Evolutionary conservation across 345 rosid genomes (phyloP).

Genomic region (Cochlearia excelsa): DNA sequence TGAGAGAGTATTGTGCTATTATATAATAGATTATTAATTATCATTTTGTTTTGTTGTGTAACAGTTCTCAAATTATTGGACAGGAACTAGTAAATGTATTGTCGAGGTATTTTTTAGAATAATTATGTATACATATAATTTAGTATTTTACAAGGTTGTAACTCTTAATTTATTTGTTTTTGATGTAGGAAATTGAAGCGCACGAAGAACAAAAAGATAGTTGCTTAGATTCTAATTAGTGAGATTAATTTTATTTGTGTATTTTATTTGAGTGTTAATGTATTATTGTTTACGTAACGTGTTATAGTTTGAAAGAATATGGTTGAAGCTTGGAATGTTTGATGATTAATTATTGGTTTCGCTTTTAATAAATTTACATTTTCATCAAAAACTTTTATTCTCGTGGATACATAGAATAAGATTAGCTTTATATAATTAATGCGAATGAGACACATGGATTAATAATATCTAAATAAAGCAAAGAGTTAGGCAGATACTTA

Average conservation of each 20-base stretch:
- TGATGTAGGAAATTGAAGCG: conserved; percentile 19
- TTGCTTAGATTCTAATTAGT: conserved; percentile 23
- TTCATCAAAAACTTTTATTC: conserved; percentile 2
- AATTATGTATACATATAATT: not conserved
- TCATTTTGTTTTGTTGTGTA: not conserved
- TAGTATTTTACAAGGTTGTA: not conserved
- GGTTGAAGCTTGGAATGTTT: conserved; percentile 25
- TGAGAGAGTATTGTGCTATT: too few species aligned
- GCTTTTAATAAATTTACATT: not conserved
- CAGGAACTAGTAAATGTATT: conserved; percentile 25
- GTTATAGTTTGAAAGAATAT: conserved; percentile 26
- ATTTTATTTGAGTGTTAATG: conserved; percentile 16
- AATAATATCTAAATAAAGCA: conserved; percentile 1
- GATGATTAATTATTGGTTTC: conserved; percentile 11
- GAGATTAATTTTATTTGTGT: conserved; percentile 13
- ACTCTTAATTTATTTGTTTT: not conserved
- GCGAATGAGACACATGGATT: too few species aligned
- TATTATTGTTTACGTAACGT: conserved; percentile 8
- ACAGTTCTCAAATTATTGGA: conserved; percentile 40
- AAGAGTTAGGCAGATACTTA: conserved; percentile 29
- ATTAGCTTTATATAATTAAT: too few species aligned
- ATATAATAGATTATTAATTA: not conserved
- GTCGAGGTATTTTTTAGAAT: conserved; percentile 17
- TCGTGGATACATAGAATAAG: not conserved
- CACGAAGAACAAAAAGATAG: conserved; percentile 20